Percentiles rank a stretch among this genome's conserved stretches.
These are phyloP conservation scores for Trifolium fragiferum DNA, from an alignment of 306 rosid genomes.

Conservation along the genomic window DNA sequence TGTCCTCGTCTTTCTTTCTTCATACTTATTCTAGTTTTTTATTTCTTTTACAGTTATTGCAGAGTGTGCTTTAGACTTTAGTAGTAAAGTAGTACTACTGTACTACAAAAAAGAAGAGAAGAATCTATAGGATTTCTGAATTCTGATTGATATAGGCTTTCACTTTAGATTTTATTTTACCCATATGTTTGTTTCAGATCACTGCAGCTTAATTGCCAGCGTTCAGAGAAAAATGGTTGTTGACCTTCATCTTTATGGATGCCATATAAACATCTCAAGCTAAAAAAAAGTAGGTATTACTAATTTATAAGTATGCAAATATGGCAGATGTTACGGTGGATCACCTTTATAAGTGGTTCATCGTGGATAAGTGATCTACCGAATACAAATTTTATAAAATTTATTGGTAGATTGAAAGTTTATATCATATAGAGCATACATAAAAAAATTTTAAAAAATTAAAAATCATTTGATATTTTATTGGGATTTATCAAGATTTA, in stretches of 20 bases:
- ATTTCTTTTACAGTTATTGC: slow-evolving; percentile 7
- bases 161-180: slow-evolving; percentile 7
- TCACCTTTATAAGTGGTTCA: no score
- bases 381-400: no score
- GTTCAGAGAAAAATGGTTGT: slow-evolving; percentile 12
- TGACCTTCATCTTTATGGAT: neutral
- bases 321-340: no score
- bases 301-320: no score
- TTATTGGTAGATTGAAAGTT: no score
- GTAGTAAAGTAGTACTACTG: neutral
- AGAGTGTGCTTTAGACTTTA: slow-evolving; percentile 2
- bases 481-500: no score
- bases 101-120: slow-evolving; percentile 7
- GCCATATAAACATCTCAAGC: no score
- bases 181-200: neutral
- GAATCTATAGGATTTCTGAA: slow-evolving; percentile 39
- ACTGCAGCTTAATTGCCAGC: slow-evolving; percentile 15
- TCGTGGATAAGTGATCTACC: no score
- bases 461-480: no score
- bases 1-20: neutral
- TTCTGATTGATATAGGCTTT: neutral
- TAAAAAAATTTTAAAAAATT: no score
- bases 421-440: no score
- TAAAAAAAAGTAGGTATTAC: no score
- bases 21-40: neutral